These are phyloP conservation scores for Solanum chacoense DNA, from an alignment of 305 asterid species.

Conservation along the genomic window DNA sequence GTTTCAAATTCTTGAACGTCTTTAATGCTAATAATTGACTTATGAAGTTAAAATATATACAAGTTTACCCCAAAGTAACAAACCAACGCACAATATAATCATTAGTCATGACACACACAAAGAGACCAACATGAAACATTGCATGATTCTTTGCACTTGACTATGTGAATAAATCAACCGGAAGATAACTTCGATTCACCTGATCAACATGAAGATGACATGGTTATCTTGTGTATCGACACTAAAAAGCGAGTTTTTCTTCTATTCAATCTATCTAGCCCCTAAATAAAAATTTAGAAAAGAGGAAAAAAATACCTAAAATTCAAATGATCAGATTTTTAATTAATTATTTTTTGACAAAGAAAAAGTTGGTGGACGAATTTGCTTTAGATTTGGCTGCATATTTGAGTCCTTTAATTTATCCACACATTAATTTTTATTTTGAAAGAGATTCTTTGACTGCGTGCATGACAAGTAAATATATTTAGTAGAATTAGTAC, in stretches of 20 bases:
- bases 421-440: background rate
- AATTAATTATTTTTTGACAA: background rate
- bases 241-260: background rate
- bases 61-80: background rate
- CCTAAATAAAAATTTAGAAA: background rate
- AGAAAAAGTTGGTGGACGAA: background rate
- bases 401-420: background rate
- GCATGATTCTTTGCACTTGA: background rate
- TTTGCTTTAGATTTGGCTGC: conserved; percentile 1
- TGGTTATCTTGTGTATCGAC: background rate
- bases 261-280: background rate
- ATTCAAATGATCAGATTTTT: background rate
- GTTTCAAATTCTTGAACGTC: fast-evolving
- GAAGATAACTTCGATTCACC: background rate
- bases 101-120: background rate
- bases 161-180: background rate
- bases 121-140: background rate
- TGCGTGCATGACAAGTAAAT: conserved; percentile 4
- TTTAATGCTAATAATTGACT: background rate
- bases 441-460: background rate
- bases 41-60: background rate
- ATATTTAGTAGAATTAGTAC: background rate
- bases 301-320: background rate
- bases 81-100: background rate
- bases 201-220: background rate